Base-by-base conservation (phyloP, 371 early-diverging fungal genomes). In the Batkoa obscura region DNA sequence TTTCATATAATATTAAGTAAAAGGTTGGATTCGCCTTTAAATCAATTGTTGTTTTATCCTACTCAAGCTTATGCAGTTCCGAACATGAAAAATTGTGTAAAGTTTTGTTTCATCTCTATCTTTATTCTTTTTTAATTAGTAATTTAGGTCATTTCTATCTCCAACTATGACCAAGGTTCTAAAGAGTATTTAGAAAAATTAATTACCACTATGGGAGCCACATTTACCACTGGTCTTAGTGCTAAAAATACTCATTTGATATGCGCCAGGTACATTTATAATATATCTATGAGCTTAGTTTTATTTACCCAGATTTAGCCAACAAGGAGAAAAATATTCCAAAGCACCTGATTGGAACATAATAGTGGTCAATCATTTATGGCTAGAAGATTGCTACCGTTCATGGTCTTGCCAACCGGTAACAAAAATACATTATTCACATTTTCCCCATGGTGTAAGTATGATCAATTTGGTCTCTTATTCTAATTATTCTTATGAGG, bases 361-460 rank as follows among this genome's bases (percentile, higher is more conserved):
- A 2, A 62, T 72, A 13, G 64, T 83, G 1, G 79, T 89, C n/a
- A 90, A 90, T 63, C 92, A 91, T 65, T 50, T 87, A 8, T 91
- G 92, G 92, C 62, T 91, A 0, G 90, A 91, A 65, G 84, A 84
- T 33, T 75, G 79, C 55, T 82, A 67, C 60, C 71, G 72, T 43
- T 58, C 65, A 17, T 83, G 81, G 82, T 56, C 62, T 37, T 56
- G 67, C 32, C 68, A 74, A 55, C 66, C 76, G 23, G 66, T 70
- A 15, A 68, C 67, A n/a, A 72, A 79, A 46, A 68, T 63, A 33
- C 70, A 68, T 15, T 84, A 78, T 54, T 67, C 61, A 0, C 62
- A 72, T 46, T 78, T 76, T 47, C 74, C 78, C n/a, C 15, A 30
- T n/a, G 60, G 55, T 1, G 57, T 58, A 32, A 55, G 52, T 10